Evolutionary conservation across 176 grass and related monocot species (phyloP).

Genomic region (Aechmea fasciata): DNA sequence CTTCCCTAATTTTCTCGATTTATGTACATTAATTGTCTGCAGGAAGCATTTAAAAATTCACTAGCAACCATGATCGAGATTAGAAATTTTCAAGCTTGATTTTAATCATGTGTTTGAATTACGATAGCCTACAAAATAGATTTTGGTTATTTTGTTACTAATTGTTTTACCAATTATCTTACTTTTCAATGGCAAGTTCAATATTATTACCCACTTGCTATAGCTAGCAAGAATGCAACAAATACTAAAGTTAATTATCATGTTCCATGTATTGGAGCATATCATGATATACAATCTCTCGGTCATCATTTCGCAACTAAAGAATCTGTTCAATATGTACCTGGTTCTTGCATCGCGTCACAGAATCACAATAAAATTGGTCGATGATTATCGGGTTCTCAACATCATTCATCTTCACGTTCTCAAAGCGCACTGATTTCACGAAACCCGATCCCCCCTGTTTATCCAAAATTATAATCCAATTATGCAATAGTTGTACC

Average conservation of each 20-base stretch:
- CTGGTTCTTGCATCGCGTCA: conserved; percentile 34
- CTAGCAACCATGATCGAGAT: too few species aligned
- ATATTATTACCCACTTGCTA: too few species aligned
- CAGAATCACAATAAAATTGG: conserved; percentile 88
- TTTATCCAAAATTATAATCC: background rate
- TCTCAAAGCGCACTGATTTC: conserved; percentile 44
- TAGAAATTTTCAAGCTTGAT: too few species aligned
- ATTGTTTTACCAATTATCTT: background rate
- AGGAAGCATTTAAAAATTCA: background rate
- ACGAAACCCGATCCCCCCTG: conserved; percentile 67
- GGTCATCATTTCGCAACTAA: background rate
- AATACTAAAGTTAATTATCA: background rate
- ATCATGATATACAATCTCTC: background rate
- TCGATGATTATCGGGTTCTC: conserved; percentile 89
- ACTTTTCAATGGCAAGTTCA: background rate
- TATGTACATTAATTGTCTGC: background rate
- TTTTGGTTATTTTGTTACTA: background rate
- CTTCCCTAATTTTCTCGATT: background rate
- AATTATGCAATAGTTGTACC: background rate
- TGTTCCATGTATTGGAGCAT: background rate
- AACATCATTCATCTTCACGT: conserved; percentile 53
- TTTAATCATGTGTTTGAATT: too few species aligned
- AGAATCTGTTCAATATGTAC: conserved; percentile 4
- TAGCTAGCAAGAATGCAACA: background rate
- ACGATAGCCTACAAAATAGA: background rate